Evolutionary conservation across 345 rosid genomes (phyloP), one percentile per base, ranked within the genome.

Genomic region (Schrenkiella parvula): DNA sequence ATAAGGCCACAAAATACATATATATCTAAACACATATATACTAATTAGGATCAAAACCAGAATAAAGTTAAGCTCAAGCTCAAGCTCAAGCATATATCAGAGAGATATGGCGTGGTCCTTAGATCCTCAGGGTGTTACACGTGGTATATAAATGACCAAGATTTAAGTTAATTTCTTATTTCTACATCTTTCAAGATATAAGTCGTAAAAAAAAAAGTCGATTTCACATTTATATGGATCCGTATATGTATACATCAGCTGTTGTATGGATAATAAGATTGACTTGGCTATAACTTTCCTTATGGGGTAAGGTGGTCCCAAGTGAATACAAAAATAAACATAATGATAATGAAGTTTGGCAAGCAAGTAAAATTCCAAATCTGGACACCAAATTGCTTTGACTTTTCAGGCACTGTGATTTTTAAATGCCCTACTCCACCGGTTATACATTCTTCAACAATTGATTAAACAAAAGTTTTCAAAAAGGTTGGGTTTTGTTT

Each of bases 1-100:
- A 66, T 47, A 65, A 66, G 72, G 18, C 4, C 42, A 47, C 60
- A 66, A 38, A 54, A 19, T 55, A 55, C 25, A 15, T 55, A 32
- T 55, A 17, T 29, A 50, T 50, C 55, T 31, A 50, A 50, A 17
- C 8, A 44, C 12, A 8, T 44, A 7, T 42, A n/a, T 17, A 18
- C 11, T 44, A 15, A 15, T 29, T 29, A 55, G 41, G 61, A 8
- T 32, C 41, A 32, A 31, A 18, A 13, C 25, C 42, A 55, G 32
- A 32, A 31, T 32, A 55, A 10, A 55, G 10, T 2, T 31, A 31
- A 17, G 61, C 25, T 31, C 26, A 32, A 32, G 61, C 25, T 31
- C 26, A 32, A 32, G 41, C 5, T 2, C 14, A 12, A 3, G 41
- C 25, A 55, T 55, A 31, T 55, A 17, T 55, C 61, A 55, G 15